Evolutionary conservation across 805 yeast genomes (phyloP).

Genomic region (Candida pseudofarinosa): DNA sequence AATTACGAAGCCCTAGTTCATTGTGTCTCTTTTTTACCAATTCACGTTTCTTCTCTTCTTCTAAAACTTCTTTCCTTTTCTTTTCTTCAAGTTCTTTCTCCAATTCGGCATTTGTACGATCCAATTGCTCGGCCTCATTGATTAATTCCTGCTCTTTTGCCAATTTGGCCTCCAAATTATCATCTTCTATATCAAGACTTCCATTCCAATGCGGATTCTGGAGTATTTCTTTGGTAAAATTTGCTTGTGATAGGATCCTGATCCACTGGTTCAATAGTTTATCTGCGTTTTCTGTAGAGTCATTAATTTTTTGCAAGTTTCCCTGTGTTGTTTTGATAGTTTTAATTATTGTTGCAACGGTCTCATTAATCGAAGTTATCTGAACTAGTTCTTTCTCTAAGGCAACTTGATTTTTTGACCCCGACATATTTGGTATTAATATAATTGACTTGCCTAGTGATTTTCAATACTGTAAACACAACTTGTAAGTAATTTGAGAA

Average conservation of each 20-base stretch:
- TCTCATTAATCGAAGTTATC: slow-evolving; percentile 26
- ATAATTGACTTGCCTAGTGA: too few species aligned
- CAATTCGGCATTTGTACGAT: slow-evolving; percentile 23
- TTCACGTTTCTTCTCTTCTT: slow-evolving; percentile 9
- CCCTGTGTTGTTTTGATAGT: slow-evolving; percentile 23
- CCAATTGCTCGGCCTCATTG: slow-evolving; percentile 20
- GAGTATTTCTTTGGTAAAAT: slow-evolving; percentile 47
- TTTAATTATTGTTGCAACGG: slow-evolving; percentile 25
- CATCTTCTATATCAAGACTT: slow-evolving; percentile 11
- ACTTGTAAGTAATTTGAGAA: too few species aligned
- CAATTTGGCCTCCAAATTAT: slow-evolving; percentile 14
- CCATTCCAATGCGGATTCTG: slow-evolving; percentile 42
- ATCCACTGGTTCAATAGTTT: slow-evolving; percentile 57
- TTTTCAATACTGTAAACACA: neutral
- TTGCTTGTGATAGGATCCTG: slow-evolving; percentile 57
- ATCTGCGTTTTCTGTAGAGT: slow-evolving; percentile 46
- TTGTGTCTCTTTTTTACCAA: slow-evolving; percentile 15
- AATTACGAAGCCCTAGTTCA: slow-evolving; percentile 19
- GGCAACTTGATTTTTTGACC: slow-evolving; percentile 12
- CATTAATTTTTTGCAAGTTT: slow-evolving; percentile 30
- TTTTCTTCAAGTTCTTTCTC: slow-evolving; percentile 15
- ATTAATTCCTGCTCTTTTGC: slow-evolving; percentile 20
- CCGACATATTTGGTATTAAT: neutral
- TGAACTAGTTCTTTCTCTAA: slow-evolving; percentile 29
- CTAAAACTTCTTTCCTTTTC: slow-evolving; percentile 10